phyloP scores from a whole-genome alignment of 2,329 filamentous ascomycete species.

The Lecanicillium sp. region DNA sequence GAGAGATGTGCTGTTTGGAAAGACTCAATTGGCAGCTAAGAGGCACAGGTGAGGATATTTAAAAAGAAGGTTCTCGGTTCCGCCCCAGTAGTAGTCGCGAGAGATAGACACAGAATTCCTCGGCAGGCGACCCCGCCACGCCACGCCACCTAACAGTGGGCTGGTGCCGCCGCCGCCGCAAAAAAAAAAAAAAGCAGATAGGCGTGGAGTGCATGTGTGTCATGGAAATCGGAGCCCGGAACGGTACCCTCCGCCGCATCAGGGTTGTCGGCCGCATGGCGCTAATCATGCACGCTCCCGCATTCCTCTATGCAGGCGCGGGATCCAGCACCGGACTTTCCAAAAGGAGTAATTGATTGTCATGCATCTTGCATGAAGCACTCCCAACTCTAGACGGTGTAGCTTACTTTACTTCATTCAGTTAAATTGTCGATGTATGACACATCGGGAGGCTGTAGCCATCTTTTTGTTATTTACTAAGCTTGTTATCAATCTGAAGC shows the following conservation, averaged over 20 bases:
- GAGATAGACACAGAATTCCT: no score
- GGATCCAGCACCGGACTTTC: conserved; percentile 6
- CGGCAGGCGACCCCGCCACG: no score
- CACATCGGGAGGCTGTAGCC: conserved; percentile 2
- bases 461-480: conserved; percentile 10
- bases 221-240: conserved; percentile 2
- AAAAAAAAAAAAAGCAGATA: background rate
- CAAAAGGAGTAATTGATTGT: conserved; percentile 3
- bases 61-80: no score
- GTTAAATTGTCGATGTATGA: no score
- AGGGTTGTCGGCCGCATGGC: background rate
- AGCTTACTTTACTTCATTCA: no score
- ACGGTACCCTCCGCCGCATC: conserved; percentile 8
- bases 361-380: no score
- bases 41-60: no score
- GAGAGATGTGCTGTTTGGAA: background rate
- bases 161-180: background rate
- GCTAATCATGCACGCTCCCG: conserved; percentile 7
- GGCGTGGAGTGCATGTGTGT: no score
- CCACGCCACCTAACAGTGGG: no score
- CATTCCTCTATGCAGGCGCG: conserved; percentile 4
- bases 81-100: no score
- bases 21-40: background rate
- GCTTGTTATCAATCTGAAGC: conserved; percentile 10
- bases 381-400: no score